phyloP scores from a whole-genome alignment of 1,284 basidiomycete genomes.

The Leccinum huronense region DNA sequence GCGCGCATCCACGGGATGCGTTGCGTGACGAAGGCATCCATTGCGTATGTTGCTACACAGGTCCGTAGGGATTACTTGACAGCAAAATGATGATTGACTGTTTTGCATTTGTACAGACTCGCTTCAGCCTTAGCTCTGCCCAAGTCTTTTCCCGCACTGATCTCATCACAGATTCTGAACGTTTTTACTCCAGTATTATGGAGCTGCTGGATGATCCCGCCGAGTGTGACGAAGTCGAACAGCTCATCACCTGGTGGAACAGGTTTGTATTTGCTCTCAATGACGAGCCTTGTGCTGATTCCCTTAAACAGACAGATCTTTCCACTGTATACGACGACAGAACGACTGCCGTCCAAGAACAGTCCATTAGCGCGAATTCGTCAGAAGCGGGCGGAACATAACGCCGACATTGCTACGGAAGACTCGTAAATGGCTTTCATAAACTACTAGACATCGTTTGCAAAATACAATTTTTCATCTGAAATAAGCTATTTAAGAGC shows the following conservation, averaged over 20 bases:
- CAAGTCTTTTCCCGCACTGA: neutral
- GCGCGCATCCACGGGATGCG: neutral
- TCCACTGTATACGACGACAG: neutral
- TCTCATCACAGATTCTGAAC: neutral
- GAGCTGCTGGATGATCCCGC: neutral
- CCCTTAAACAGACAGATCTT: constrained; percentile 2
- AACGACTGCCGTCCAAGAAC: neutral
- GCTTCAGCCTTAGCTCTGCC: constrained; percentile 1
- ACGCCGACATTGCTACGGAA: neutral
- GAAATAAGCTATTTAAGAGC: neutral
- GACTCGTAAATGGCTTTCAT: neutral
- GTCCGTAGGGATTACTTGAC: neutral
- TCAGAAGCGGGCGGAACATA: neutral
- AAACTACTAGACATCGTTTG: neutral
- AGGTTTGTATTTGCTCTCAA: neutral
- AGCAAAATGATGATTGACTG: neutral
- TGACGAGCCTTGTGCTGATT: neutral
- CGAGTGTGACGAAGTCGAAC: neutral
- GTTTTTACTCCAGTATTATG: neutral
- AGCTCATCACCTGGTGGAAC: neutral
- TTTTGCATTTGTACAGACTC: neutral
- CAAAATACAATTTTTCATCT: neutral
- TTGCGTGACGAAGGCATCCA: neutral
- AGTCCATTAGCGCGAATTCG: neutral
- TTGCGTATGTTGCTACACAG: neutral